Evolutionary conservation across 2,329 filamentous ascomycete species (phyloP).

Genomic region (Talaromyces verruculosus): DNA sequence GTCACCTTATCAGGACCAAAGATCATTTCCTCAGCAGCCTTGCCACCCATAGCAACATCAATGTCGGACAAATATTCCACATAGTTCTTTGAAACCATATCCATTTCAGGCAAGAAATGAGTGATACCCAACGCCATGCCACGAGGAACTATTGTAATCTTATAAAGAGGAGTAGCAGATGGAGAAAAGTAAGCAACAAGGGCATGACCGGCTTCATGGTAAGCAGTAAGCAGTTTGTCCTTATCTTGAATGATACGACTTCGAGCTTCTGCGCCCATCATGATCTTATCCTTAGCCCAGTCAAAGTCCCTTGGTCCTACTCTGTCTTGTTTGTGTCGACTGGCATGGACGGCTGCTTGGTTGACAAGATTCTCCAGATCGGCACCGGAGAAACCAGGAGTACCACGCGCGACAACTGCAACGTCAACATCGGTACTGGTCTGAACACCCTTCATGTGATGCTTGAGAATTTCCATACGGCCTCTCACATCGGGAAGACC

Average conservation of each 20-base stretch:
- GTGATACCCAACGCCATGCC: constrained; percentile 85
- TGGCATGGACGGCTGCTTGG: constrained; percentile 92
- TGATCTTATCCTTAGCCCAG: constrained; percentile 97
- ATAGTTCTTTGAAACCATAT: constrained; percentile 86
- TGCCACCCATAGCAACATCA: constrained; percentile 79
- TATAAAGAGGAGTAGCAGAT: constrained; percentile 78
- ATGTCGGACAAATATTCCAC: constrained; percentile 78
- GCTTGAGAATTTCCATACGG: constrained; percentile 85
- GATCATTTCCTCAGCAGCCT: constrained; percentile 84
- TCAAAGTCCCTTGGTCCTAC: constrained; percentile 82
- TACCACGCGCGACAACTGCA: constrained; percentile 78
- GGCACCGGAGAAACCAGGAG: constrained; percentile 88
- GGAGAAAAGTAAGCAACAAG: constrained; percentile 83
- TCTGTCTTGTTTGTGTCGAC: constrained; percentile 73
- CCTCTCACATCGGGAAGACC: constrained; percentile 89
- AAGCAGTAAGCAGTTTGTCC: constrained; percentile 94
- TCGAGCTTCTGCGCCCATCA: constrained; percentile 91
- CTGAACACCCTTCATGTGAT: constrained; percentile 91
- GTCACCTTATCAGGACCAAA: constrained; percentile 91
- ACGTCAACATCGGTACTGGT: constrained; percentile 77
- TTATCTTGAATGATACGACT: constrained; percentile 88
- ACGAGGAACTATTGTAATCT: constrained; percentile 93
- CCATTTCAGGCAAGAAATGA: constrained; percentile 82
- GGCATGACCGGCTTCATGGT: constrained; percentile 94
- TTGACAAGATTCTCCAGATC: constrained; percentile 97